Evolutionary conservation across 345 rosid species (phyloP), one percentile per base, ranked within the genome.

Genomic region (Lepidium sativum): DNA sequence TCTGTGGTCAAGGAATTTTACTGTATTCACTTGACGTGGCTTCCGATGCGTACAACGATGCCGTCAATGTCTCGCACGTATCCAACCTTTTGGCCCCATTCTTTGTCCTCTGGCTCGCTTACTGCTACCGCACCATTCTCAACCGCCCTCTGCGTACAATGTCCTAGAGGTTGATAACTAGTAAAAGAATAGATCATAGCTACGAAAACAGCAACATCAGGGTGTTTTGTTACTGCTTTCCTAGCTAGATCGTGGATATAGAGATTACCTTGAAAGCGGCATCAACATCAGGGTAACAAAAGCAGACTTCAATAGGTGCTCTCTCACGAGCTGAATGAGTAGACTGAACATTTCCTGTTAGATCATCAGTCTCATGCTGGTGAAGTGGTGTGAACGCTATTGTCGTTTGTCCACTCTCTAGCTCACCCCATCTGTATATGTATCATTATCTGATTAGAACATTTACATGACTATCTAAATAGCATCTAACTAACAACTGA

Each of bases 41-140:
- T 85, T 10, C 96, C 95, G 58, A 92, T 68, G 41, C 91, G 79
- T 40, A 85, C 83, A 6, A 80, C 84, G 17, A 76, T 81, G 6
- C 96, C 96, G 49, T 92, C 82, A 8, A 82, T 56, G 60, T 92
- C 95, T 14, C 92, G 87, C 47, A 86, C 95, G 64, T 92, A 86
- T 5, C 95, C 96, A 2, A 86, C 95, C 66, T 68, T 88, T 77
- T 92, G 98, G 2, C 91, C 92, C 96, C 98, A 92, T 55, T 92
- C 89, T 67, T 83, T 86, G 51, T 83, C 72, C 78, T 81, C 92
- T 0, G 90, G 98, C 63, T 72, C 9, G 67, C 95, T 85, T 75
- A 85, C 86, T 0, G 84, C 45, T 44, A 62, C 83, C 0, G 91
- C 96, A 1, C 96, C 96, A 8, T 80, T 89, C 71, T 86, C 95